phyloP scores from a whole-genome alignment of 257 asterid species.

The Hygrophila difformis region DNA sequence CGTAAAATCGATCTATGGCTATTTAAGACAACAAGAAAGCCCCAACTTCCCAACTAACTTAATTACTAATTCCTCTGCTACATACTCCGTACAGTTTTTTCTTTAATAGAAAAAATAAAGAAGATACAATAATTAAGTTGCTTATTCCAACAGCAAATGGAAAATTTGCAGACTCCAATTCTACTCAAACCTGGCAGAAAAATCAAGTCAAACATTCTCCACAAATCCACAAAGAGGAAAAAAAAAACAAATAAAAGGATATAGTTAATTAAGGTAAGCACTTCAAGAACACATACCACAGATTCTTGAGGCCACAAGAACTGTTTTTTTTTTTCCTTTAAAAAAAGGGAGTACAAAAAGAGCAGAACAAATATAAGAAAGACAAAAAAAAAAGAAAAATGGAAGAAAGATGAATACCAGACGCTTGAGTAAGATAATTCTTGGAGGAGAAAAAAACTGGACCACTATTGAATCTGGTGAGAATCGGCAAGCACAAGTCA shows the following conservation, averaged over 20 bases:
- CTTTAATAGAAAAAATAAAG: background rate
- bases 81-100: no score
- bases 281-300: no score
- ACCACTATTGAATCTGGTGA: constrained; percentile 21
- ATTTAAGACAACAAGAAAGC: background rate
- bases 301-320: no score
- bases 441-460: constrained; percentile 12
- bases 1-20: constrained; percentile 11
- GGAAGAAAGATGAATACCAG: background rate
- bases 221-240: no score
- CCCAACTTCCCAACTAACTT: background rate
- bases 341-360: no score
- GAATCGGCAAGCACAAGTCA: constrained; percentile 36
- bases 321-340: no score
- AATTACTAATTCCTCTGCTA: background rate
- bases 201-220: no score
- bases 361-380: constrained; percentile 3
- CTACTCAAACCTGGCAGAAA: background rate
- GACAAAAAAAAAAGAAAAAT: background rate
- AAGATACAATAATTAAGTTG: constrained; percentile 2
- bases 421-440: constrained; percentile 22
- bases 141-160: constrained; percentile 4
- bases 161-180: background rate
- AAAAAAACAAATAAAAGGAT: background rate
- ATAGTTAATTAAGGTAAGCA: no score